Conservation (phyloP, 257 asterid genomes). For the Buddleja alternifolia region DNA sequence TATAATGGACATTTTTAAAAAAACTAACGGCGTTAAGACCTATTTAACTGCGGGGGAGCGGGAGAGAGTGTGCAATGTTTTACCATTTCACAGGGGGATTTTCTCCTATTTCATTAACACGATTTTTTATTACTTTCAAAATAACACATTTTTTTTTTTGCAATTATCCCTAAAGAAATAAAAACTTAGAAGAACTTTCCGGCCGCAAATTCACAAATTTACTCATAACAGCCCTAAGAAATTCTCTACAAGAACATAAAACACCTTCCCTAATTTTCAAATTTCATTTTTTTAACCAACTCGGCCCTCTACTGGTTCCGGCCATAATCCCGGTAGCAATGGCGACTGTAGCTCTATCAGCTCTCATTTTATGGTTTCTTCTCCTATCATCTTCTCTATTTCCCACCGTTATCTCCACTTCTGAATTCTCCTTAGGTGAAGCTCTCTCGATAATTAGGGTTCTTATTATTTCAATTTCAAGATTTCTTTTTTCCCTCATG, state of each 20-base stretch:
- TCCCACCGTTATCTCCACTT: conserved; percentile 31
- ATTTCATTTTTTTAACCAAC: conserved; percentile 18
- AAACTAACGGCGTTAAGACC: too few species aligned
- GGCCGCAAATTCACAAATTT: too few species aligned
- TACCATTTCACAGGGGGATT: too few species aligned
- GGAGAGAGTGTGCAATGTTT: too few species aligned
- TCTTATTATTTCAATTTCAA: neutral
- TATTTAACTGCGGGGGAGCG: too few species aligned
- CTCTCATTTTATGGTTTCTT: conserved; percentile 39
- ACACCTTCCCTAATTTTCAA: conserved; percentile 27
- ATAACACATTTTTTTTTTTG: too few species aligned
- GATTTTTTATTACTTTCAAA: too few species aligned
- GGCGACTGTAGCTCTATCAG: conserved; percentile 38
- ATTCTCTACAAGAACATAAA: neutral
- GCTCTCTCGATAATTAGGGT: conserved; percentile 21
- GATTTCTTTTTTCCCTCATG: neutral
- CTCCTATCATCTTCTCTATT: conserved; percentile 25
- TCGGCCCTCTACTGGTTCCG: neutral
- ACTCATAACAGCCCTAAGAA: neutral
- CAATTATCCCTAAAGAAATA: too few species aligned
- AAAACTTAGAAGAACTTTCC: too few species aligned
- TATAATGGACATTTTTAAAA: too few species aligned
- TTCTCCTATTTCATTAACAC: too few species aligned
- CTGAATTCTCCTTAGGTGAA: conserved; percentile 61
- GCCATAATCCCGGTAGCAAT: conserved; percentile 27